These are phyloP conservation scores for Echria macrotheca DNA, from an alignment of 495 filamentous ascomycete species.

Conservation along the genomic window DNA sequence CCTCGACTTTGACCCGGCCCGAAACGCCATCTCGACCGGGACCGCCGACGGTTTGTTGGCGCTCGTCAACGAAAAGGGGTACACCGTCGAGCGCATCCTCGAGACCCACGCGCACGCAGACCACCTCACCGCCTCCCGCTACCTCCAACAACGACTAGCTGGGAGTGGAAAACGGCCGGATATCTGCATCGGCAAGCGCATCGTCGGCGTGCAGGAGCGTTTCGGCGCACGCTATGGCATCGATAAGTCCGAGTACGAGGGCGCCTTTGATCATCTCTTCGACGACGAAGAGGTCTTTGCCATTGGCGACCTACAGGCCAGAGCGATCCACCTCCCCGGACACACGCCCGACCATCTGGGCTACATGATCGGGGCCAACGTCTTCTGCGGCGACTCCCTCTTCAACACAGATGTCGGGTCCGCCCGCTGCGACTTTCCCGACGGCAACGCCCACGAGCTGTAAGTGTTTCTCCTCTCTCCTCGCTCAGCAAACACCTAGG, in stretches of 20 bases:
- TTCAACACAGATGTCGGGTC: constrained; percentile 56
- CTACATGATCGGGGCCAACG: constrained; percentile 52
- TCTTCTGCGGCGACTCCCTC: constrained; percentile 59
- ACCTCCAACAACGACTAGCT: constrained; percentile 44
- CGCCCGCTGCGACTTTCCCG: constrained; percentile 57
- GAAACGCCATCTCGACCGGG: constrained; percentile 38
- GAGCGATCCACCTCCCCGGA: constrained; percentile 51
- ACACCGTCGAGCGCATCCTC: constrained; percentile 44
- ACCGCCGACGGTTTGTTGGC: constrained; percentile 46
- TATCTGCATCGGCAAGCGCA: constrained; percentile 52
- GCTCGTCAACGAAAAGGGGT: constrained; percentile 37
- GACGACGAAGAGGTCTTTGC: constrained; percentile 49
- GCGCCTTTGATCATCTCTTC: constrained; percentile 48
- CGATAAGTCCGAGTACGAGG: constrained; percentile 29
- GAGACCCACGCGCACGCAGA: constrained; percentile 62
- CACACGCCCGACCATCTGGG: constrained; percentile 61
- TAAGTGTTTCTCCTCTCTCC: too few species aligned
- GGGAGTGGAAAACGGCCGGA: constrained; percentile 22
- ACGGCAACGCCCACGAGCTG: constrained; percentile 44
- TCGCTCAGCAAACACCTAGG: too few species aligned
- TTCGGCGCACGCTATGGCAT: constrained; percentile 48
- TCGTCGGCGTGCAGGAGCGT: constrained; percentile 43
- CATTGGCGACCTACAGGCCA: constrained; percentile 43
- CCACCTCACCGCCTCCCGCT: constrained; percentile 53
- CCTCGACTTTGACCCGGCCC: constrained; percentile 50